phyloP scores from a whole-genome alignment of 306 rosid genomes.

The Cicer arietinum region DNA sequence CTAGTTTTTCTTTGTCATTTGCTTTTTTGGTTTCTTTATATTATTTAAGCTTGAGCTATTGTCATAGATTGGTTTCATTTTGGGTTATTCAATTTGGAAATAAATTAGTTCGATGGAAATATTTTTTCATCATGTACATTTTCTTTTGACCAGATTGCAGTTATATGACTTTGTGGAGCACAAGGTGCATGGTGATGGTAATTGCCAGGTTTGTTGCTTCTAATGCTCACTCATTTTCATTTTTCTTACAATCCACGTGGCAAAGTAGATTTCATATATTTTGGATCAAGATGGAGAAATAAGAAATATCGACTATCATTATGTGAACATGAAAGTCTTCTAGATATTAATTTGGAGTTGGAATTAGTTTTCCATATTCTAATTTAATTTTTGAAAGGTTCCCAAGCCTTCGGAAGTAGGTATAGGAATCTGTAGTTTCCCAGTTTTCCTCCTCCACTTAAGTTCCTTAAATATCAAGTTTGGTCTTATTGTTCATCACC shows the following conservation, averaged over 20 bases:
- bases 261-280: conserved; percentile 32
- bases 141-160: conserved; percentile 62
- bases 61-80: conserved; percentile 15
- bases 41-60: conserved; percentile 14
- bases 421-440: neutral
- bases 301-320: conserved; percentile 27
- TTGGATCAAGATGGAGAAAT: conserved; percentile 20
- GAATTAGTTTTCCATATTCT: neutral
- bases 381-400: neutral
- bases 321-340: neutral
- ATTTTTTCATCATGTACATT: conserved; percentile 34
- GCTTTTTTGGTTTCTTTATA: conserved; percentile 3
- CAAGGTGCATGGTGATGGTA: conserved; percentile 83
- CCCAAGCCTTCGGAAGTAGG: neutral
- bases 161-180: conserved; percentile 69
- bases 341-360: conserved; percentile 13
- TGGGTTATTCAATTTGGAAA: conserved; percentile 17
- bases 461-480: conserved; percentile 5
- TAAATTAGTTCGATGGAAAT: conserved; percentile 14
- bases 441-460: conserved; percentile 30
- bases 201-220: conserved; percentile 76
- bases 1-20: neutral
- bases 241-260: conserved; percentile 25
- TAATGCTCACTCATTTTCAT: conserved; percentile 22
- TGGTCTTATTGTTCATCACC: neutral